Evolutionary conservation across 2,329 filamentous ascomycete genomes (phyloP).

Genomic region (Nigrospora sphaerica): DNA sequence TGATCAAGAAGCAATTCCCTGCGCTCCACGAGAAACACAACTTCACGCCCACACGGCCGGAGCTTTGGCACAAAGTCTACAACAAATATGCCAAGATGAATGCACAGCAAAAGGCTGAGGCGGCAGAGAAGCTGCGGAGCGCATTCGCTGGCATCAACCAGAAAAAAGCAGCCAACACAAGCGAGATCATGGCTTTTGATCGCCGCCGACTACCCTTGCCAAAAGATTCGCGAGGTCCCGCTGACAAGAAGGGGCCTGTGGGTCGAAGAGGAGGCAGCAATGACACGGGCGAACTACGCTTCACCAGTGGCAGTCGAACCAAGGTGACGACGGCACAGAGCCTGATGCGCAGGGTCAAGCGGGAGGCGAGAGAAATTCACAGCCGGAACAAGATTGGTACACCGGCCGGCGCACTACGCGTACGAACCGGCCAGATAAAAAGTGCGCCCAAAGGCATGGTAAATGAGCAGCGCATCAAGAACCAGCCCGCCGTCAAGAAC

Average conservation of each 20-base stretch:
- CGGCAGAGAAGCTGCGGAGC: slow-evolving; percentile 50
- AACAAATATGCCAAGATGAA: slow-evolving; percentile 57
- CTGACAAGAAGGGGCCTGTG: slow-evolving; percentile 7
- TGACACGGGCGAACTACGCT: slow-evolving; percentile 30
- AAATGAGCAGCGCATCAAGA: slow-evolving; percentile 40
- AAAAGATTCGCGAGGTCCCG: slow-evolving; percentile 19
- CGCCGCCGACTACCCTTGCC: slow-evolving; percentile 36
- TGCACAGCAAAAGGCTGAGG: slow-evolving; percentile 46
- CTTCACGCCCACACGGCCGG: slow-evolving; percentile 57
- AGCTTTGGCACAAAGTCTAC: slow-evolving; percentile 75
- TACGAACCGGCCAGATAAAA: slow-evolving; percentile 31
- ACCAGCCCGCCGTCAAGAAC: slow-evolving; percentile 17
- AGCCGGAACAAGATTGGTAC: slow-evolving; percentile 38
- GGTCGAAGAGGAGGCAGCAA: slow-evolving; percentile 10
- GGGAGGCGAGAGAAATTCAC: slow-evolving; percentile 48
- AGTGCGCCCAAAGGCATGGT: slow-evolving; percentile 48
- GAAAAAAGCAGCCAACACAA: slow-evolving; percentile 49
- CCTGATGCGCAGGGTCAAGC: slow-evolving; percentile 48
- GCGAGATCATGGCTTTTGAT: slow-evolving; percentile 44
- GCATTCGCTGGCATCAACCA: slow-evolving; percentile 51
- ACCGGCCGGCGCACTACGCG: slow-evolving; percentile 24
- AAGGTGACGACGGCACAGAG: slow-evolving; percentile 44
- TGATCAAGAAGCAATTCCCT: slow-evolving; percentile 74
- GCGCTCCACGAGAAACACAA: slow-evolving; percentile 54
- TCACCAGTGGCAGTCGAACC: slow-evolving; percentile 41